phyloP scores from a whole-genome alignment of 371 early-diverging fungal species.

The Saksenaea oblongispora region DNA sequence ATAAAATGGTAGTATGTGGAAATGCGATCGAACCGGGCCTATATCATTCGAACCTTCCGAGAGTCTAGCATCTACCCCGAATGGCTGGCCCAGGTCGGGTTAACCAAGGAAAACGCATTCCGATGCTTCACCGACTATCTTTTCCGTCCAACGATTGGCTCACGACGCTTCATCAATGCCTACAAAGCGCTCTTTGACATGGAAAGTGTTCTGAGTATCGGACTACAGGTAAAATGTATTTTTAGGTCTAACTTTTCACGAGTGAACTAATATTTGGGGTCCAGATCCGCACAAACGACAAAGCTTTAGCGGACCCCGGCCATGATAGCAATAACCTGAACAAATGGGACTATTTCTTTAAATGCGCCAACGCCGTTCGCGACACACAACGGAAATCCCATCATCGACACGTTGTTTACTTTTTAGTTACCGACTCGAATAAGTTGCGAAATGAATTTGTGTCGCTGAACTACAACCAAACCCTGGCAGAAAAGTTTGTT shows the following conservation, averaged over 20 bases:
- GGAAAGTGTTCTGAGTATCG: constrained; percentile 48
- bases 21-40: constrained; percentile 46
- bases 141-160: constrained; percentile 48
- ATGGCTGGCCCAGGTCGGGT: constrained; percentile 29
- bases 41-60: constrained; percentile 46
- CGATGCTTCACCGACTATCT: constrained; percentile 47
- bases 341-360: constrained; percentile 48
- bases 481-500: constrained; percentile 18
- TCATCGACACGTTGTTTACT: constrained; percentile 45
- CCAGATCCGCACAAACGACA: constrained; percentile 48
- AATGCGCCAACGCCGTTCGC: constrained; percentile 46
- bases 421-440: constrained; percentile 46
- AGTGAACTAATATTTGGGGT: background rate
- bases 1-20: constrained; percentile 36
- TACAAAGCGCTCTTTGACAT: constrained; percentile 43
- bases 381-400: constrained; percentile 33
- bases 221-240: constrained; percentile 27
- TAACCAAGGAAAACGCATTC: constrained; percentile 45
- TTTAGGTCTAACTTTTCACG: background rate
- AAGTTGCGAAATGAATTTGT: constrained; percentile 44
- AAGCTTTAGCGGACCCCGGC: constrained; percentile 43
- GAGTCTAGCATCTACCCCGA: constrained; percentile 29
- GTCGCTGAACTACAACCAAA: constrained; percentile 30
- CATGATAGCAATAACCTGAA: constrained; percentile 32
- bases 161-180: constrained; percentile 47